Percentiles rank a stretch among this genome's conserved stretches.
phyloP scores from a whole-genome alignment of 106 monocot genomes.

The Dendrobium officinale region DNA sequence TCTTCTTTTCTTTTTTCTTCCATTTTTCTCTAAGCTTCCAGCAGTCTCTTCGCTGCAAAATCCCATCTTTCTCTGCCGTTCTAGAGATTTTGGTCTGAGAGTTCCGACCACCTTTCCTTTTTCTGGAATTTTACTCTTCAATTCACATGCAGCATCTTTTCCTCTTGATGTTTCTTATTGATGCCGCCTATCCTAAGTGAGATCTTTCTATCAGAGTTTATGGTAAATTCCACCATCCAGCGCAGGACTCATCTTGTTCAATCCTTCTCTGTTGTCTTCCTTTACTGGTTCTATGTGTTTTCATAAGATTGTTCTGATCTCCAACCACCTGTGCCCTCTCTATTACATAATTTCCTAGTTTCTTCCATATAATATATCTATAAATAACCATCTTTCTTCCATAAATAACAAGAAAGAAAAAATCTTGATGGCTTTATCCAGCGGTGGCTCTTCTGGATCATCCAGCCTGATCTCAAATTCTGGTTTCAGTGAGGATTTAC shows the following conservation, averaged over 20 bases:
- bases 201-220: conserved; percentile 39
- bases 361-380: neutral
- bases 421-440: conserved; percentile 25
- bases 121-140: neutral
- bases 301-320: conserved; percentile 21
- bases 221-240: conserved; percentile 46
- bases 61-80: neutral
- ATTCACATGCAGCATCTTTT: conserved; percentile 23
- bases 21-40: neutral
- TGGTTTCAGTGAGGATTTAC: conserved; percentile 21
- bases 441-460: conserved; percentile 24
- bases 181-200: conserved; percentile 55
- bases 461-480: conserved; percentile 11
- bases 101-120: neutral
- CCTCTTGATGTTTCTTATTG: conserved; percentile 25
- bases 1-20: neutral
- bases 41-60: neutral
- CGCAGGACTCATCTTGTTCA: conserved; percentile 46
- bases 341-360: conserved; percentile 1
- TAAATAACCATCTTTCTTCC: neutral
- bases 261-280: conserved; percentile 66
- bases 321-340: neutral
- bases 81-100: no score
- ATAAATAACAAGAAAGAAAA: neutral
- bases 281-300: conserved; percentile 77